These are phyloP conservation scores for Globisporangium radiosum DNA, from an alignment of 352 stramenopile species.

Conservation along the genomic window DNA sequence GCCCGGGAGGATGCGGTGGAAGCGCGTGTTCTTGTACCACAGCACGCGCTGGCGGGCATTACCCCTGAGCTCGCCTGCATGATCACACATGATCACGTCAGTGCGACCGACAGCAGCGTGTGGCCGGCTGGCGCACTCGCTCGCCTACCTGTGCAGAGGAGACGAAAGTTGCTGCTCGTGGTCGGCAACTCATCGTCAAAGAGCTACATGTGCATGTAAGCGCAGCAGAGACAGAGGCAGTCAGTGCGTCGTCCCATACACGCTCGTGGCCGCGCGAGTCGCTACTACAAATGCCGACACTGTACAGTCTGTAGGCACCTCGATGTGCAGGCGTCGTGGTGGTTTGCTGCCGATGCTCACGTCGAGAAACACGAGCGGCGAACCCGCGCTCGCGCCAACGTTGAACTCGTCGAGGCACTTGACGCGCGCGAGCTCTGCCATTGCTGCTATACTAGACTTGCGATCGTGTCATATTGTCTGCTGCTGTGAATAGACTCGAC, in stretches of 20 bases:
- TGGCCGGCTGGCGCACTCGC: neutral
- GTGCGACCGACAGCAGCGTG: neutral
- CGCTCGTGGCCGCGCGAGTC: neutral
- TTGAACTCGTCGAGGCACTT: conserved; percentile 46
- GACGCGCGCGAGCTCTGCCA: conserved; percentile 38
- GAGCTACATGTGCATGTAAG: conserved; percentile 21
- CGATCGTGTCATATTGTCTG: no score
- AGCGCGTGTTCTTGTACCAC: conserved; percentile 93
- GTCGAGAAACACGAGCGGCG: conserved; percentile 61
- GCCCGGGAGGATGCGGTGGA: conserved; percentile 97
- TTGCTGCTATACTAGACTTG: conserved; percentile 4
- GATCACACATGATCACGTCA: neutral
- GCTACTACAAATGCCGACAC: neutral
- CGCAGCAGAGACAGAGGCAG: neutral
- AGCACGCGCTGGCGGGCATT: conserved; percentile 38
- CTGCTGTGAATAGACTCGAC: no score
- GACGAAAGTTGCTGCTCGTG: conserved; percentile 63
- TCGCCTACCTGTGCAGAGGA: conserved; percentile 52
- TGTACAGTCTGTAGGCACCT: conserved; percentile 19
- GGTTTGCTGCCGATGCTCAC: conserved; percentile 43
- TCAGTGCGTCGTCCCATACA: neutral
- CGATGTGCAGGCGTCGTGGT: conserved; percentile 53
- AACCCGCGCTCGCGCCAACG: conserved; percentile 22
- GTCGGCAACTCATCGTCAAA: conserved; percentile 67
- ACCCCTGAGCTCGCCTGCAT: conserved; percentile 38